These are phyloP conservation scores for Aureobasidium sp. DNA, from an alignment of 2,329 filamentous ascomycete genomes.

Conservation along the genomic window DNA sequence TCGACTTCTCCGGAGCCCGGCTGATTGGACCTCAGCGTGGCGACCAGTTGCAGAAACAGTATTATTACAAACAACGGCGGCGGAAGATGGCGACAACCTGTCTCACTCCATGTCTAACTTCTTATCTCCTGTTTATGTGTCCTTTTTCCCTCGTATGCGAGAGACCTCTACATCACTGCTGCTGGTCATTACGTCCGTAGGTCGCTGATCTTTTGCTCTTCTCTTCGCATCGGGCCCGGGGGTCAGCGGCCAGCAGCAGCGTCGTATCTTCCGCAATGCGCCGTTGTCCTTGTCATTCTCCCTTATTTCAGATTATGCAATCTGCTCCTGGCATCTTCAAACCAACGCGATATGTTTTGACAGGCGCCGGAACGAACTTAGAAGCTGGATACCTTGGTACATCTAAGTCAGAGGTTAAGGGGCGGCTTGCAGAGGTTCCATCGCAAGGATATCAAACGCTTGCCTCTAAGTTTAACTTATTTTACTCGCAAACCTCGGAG, in stretches of 20 bases:
- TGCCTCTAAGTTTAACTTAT: constrained; percentile 1
- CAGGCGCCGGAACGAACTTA: constrained; percentile 2
- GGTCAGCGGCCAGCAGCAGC: neutral
- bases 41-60: constrained; percentile 1
- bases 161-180: neutral
- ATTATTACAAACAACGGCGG: constrained; percentile 8
- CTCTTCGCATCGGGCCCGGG: neutral
- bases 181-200: neutral
- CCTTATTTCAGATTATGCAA: neutral
- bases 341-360: neutral
- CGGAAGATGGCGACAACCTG: constrained; percentile 7
- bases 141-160: neutral
- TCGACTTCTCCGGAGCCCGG: neutral
- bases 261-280: neutral
- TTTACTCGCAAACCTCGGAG: neutral
- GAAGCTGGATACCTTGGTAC: neutral
- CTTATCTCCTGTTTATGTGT: neutral
- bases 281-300: neutral
- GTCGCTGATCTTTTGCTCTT: neutral
- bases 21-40: constrained; percentile 5
- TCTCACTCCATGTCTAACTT: constrained; percentile 9
- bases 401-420: neutral
- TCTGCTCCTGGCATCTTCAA: neutral
- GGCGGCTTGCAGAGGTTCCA: neutral
- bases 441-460: neutral